Base-by-base conservation (phyloP, 805 yeast genomes). In the Metschnikowia continentalis region DNA sequence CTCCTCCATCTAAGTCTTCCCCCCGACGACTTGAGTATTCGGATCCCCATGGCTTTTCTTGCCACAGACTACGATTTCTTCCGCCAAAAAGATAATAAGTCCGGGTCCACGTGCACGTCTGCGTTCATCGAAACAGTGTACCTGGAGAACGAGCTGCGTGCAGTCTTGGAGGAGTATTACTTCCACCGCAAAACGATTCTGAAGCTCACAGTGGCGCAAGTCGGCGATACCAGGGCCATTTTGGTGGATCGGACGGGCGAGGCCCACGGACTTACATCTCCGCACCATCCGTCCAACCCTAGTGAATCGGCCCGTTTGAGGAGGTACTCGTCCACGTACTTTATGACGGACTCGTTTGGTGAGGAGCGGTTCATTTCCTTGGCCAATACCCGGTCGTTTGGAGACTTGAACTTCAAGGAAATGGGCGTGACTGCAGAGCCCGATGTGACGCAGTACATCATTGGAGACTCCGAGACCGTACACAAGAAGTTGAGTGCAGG, bases 331-430 rank as follows among this genome's bases (percentile, higher is more conserved):
- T 68, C 77, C 30, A 76, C 86, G 6, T 82, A 82, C 36, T 80
- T 86, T 62, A 80, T 81, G 83, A 83, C 87, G 6, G 98, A 92
- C 65, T 86, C 97, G 3, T 92, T 91, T 72, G 99, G 99, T 6
- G 96, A 90, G 61, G 89, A 87, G 62, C 66, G 98, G 51, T 91
- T 84, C 60, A 80, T 87, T 35, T 79, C 83, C 55, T 85, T 83
- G 63, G 96, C 97, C 20, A 94, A 94, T 62, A 94, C 99, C 1
- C 77, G 99, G 56, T 78, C 97, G 1, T 94, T 94, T 76, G 99
- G 99, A 38, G 99, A 94, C 68, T 61, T 84, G 14, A 73, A 77
- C 23, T 96, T 83, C 48, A 94, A 94, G 67, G 76, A 84, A 35
- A 80, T 82, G 64, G 99, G 99, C 0, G 82, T 94, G 1, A 77